These are phyloP conservation scores for Monosporozyma aerobia DNA, from an alignment of 805 yeast species.

Conservation along the genomic window DNA sequence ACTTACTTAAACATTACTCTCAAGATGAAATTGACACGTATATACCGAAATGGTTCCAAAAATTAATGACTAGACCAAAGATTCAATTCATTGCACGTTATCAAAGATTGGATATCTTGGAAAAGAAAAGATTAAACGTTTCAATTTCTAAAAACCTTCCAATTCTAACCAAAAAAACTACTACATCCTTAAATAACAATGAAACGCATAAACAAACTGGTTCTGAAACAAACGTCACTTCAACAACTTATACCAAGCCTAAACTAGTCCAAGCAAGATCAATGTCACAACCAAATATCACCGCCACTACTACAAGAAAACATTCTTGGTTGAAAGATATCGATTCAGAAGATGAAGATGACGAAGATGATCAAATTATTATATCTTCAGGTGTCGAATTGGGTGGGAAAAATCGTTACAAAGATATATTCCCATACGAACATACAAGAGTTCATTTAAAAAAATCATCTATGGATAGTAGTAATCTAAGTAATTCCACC, in stretches of 20 bases:
- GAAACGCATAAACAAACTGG: constrained; percentile 2
- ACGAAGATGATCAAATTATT: constrained; percentile 25
- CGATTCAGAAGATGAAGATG: constrained; percentile 15
- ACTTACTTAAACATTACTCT: constrained; percentile 9
- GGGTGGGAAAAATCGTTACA: constrained; percentile 76
- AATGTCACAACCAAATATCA: constrained; percentile 15
- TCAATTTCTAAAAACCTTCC: constrained; percentile 7
- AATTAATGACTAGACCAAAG: constrained; percentile 20
- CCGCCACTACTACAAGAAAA: background rate
- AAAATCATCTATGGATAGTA: constrained; percentile 7
- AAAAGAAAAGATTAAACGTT: constrained; percentile 52
- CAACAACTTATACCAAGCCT: constrained; percentile 2
- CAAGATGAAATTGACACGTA: constrained; percentile 11
- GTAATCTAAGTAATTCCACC: background rate
- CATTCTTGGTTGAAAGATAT: constrained; percentile 9
- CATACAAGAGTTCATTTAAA: constrained; percentile 67
- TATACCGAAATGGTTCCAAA: constrained; percentile 50
- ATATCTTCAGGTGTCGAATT: constrained; percentile 72
- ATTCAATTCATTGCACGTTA: constrained; percentile 41
- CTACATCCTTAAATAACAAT: background rate
- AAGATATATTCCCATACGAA: constrained; percentile 81
- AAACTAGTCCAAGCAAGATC: constrained; percentile 8
- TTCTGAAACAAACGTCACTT: constrained; percentile 4
- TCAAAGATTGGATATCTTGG: constrained; percentile 56
- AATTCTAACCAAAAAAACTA: background rate